Conservation (phyloP, 2,329 filamentous ascomycete genomes). For the Coniochaeta pulveracea region DNA sequence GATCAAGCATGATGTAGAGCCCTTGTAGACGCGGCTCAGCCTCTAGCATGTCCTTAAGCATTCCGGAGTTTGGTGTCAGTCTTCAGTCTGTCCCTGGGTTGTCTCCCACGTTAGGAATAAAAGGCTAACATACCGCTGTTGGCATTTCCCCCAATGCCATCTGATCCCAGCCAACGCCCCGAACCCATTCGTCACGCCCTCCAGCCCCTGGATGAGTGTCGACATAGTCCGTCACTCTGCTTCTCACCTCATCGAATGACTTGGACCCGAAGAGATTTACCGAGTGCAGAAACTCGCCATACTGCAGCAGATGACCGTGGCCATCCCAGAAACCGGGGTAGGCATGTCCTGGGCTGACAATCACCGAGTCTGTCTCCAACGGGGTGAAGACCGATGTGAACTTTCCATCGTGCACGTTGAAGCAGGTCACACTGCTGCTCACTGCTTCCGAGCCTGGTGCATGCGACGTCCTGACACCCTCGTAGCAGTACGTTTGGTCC, state of each 20-base stretch:
- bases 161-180: slow-evolving; percentile 63
- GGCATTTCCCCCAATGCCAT: slow-evolving; percentile 54
- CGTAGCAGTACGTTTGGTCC: slow-evolving; percentile 26
- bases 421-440: slow-evolving; percentile 6
- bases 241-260: slow-evolving; percentile 42
- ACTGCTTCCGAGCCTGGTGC: neutral
- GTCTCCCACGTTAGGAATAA: neutral
- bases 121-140: slow-evolving; percentile 37
- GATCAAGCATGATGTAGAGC: slow-evolving; percentile 57
- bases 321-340: slow-evolving; percentile 62
- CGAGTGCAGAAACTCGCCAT: slow-evolving; percentile 55
- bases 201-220: slow-evolving; percentile 37
- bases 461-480: slow-evolving; percentile 24
- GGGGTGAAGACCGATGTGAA: slow-evolving; percentile 1
- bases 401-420: slow-evolving; percentile 4
- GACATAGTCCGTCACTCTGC: slow-evolving; percentile 40
- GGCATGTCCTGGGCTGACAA: slow-evolving; percentile 34
- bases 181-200: slow-evolving; percentile 45
- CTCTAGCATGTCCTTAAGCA: slow-evolving; percentile 39
- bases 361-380: neutral
- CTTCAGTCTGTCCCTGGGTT: too few species aligned
- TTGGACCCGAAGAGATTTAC: slow-evolving; percentile 50
- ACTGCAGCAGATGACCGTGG: slow-evolving; percentile 55
- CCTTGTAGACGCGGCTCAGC: slow-evolving; percentile 37
- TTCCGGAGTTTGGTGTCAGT: too few species aligned